A percentile compares a stretch with the other conserved stretches of the same genome.
Evolutionary conservation across 108 stramenopile genomes (phyloP).

Genomic region (Licmophora abbreviata): DNA sequence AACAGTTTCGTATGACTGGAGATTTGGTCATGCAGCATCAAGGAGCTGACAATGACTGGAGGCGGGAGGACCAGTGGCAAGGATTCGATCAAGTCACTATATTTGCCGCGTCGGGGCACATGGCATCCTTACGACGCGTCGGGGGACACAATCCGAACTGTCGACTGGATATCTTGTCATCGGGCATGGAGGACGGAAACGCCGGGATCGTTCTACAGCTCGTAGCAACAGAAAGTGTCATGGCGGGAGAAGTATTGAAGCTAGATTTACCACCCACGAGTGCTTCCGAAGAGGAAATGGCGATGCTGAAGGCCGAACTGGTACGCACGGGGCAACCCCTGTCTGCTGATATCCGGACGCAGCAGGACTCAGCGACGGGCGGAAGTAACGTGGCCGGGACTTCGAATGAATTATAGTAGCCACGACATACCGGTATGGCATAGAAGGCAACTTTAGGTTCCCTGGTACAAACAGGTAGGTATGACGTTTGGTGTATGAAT

Average conservation of each 20-base stretch:
- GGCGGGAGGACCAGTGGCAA: slow-evolving; percentile 3
- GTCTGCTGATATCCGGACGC: too few species aligned
- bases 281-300: slow-evolving; percentile 7
- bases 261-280: slow-evolving; percentile 14
- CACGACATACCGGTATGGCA: too few species aligned
- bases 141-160: slow-evolving; percentile 7
- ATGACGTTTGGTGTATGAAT: too few species aligned
- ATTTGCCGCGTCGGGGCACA: slow-evolving; percentile 16
- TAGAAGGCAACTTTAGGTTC: too few species aligned
- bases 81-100: slow-evolving; percentile 10
- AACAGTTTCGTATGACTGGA: slow-evolving; percentile 4
- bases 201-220: slow-evolving; percentile 31
- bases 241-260: slow-evolving; percentile 17
- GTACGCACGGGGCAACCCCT: slow-evolving; percentile 20
- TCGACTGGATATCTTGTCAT: background rate
- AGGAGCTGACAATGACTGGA: slow-evolving; percentile 11
- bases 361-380: too few species aligned
- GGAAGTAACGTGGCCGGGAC: too few species aligned
- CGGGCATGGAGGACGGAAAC: slow-evolving; percentile 15
- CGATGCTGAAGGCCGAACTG: slow-evolving; percentile 15
- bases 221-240: slow-evolving; percentile 23
- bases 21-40: slow-evolving; percentile 22
- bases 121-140: slow-evolving; percentile 23
- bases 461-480: too few species aligned
- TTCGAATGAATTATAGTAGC: too few species aligned